A percentile compares a stretch with the other conserved stretches of the same genome.
Conservation (phyloP, 129 eudicot species). For the Lonicera japonica region DNA sequence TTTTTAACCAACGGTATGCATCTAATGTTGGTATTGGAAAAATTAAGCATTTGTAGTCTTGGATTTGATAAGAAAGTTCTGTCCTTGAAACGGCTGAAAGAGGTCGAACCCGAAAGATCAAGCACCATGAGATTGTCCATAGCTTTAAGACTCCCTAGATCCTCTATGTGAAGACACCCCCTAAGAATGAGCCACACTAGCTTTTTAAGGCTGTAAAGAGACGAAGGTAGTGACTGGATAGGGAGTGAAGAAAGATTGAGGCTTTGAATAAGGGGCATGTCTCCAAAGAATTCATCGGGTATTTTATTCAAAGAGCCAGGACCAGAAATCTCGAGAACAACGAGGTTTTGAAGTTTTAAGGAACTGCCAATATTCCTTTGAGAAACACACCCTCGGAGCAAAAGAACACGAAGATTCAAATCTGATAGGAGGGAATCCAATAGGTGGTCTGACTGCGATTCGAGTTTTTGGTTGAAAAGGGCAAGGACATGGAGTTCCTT, state of each 20-base stretch:
- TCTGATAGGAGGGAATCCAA: too few species aligned
- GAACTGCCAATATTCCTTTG: neutral
- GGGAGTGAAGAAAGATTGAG: constrained; percentile 33
- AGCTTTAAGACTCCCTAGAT: constrained; percentile 21
- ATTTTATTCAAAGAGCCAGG: constrained; percentile 9
- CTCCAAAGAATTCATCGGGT: constrained; percentile 14
- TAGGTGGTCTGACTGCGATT: neutral
- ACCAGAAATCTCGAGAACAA: constrained; percentile 37
- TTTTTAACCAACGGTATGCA: constrained; percentile 21
- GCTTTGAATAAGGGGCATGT: constrained; percentile 25
- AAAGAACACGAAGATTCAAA: constrained; percentile 25
- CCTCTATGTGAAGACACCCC: constrained; percentile 26
- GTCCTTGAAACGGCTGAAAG: constrained; percentile 18
- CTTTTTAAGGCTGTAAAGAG: constrained; percentile 20
- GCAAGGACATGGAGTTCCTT: constrained; percentile 13
- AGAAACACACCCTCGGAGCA: constrained; percentile 43
- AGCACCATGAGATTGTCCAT: constrained; percentile 24
- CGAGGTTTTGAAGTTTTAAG: constrained; percentile 4
- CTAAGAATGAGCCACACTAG: constrained; percentile 33
- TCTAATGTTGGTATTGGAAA: constrained; percentile 25
- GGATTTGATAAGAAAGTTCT: constrained; percentile 25
- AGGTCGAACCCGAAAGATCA: constrained; percentile 40
- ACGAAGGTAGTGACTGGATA: constrained; percentile 16
- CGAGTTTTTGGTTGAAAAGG: constrained; percentile 13
- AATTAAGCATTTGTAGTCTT: constrained; percentile 31